phyloP scores from a whole-genome alignment of 2,329 filamentous ascomycete species.

The Monilinia aucupariae region DNA sequence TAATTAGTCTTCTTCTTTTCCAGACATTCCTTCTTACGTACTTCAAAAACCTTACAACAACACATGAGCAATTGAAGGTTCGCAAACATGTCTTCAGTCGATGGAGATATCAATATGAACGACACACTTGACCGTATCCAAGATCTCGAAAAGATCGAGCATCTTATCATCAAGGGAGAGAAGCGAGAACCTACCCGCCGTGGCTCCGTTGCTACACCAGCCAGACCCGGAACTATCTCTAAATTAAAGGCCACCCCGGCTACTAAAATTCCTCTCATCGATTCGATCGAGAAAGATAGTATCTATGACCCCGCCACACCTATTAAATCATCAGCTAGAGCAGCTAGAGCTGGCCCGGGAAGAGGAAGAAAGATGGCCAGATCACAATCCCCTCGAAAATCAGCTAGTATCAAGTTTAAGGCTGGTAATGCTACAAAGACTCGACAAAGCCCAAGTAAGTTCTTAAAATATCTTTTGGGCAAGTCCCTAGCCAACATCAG shows the following conservation, averaged over 20 bases:
- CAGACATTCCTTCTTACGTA: neutral
- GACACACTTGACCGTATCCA: neutral
- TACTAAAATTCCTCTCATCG: neutral
- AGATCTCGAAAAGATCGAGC: neutral
- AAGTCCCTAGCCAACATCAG: neutral
- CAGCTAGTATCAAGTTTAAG: neutral
- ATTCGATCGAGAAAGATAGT: neutral
- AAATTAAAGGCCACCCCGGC: neutral
- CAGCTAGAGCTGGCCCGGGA: neutral
- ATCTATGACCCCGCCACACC: neutral
- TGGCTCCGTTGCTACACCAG: neutral
- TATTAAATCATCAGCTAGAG: neutral
- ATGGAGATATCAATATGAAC: neutral
- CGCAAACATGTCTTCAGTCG: neutral
- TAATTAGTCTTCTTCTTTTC: neutral
- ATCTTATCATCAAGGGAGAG: neutral
- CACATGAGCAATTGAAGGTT: neutral
- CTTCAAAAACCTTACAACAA: neutral
- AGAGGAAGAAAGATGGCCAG: neutral
- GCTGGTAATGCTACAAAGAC: neutral
- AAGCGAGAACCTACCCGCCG: neutral
- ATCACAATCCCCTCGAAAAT: neutral
- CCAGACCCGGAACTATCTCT: neutral
- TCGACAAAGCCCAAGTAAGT: neutral
- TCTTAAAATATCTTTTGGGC: neutral